Base-by-base conservation (phyloP, 2,329 filamentous ascomycete genomes). In the Claviceps arundinis region DNA sequence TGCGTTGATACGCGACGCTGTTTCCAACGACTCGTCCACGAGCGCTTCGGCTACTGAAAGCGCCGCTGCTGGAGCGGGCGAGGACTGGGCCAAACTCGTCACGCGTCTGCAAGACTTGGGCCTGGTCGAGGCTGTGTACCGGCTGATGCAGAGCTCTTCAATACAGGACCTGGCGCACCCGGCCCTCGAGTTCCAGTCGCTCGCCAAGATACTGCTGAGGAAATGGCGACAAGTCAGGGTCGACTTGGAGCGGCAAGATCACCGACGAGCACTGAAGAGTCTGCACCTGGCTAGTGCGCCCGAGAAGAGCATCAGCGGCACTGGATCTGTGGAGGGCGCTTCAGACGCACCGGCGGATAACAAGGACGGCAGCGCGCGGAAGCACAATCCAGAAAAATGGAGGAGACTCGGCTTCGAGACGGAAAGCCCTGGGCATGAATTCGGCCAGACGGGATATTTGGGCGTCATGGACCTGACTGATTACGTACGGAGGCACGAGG, bases 401-500 rank as follows among this genome's bases (percentile, higher is more conserved):
- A 79, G 89, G 60, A 78, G 90, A 51, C 68, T 98, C 43, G 93
- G 93, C 2, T 98, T 98, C 61, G 86, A 93, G 66, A 85, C 86
- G 0, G 93, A 98, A 67, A 90, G 80, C 58, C 93, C 93, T 3
- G 84, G 84, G 0, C 77, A 78, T 60, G 93, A 98, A 60, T 97
- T 98, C 63, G 83, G 89, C 19, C 74, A 80, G 41, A 85, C 87
- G 30, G 93, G 93, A 0, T 97, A 90, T 64, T 69, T 98, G 51
- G 93, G 93, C 30, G 88, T 98, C 80, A 97, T 98, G 90, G 93
- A 98, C 65, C 69, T 98, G 61, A 88, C 89, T 2, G 90, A 97
- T 66, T 98, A 89, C 65, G 89, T 95, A 48, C 81, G 86, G 62
- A 95, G 89, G 64, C 84, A 95, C 63, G 89, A 95, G 65, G 90